Base-by-base conservation (phyloP, 2,329 filamentous ascomycete species). In the Fusarium sambucinum region DNA sequence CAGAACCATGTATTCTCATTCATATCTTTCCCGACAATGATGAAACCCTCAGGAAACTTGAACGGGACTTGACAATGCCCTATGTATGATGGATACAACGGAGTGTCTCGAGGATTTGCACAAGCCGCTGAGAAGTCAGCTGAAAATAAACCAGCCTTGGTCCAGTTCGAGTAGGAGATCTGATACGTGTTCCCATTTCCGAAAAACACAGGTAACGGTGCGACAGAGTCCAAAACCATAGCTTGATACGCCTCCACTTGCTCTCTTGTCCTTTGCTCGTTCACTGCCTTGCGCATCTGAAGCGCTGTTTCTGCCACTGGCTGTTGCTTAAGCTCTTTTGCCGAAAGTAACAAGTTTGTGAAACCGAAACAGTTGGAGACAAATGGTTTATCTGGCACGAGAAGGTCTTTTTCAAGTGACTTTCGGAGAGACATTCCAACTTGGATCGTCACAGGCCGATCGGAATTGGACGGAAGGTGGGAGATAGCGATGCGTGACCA, bases 1-100 rank as follows among this genome's bases (percentile, higher is more conserved):
- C 64, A 68, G 3, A 69, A 27, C 64, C 66, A 65, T 0, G 60
- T 62, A 14, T 68, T 69, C 5, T 58, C 41, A 5, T 25, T 52
- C 2, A 51, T 53, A 11, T 69, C 59, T 6, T 68, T 65, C 0
- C 66, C 59, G 0, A 68, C 56, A 8, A 68, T 55, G 0, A 68
- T 60, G 1, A 68, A 68, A 0, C 63, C 65, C 16, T 68, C 65
- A 0, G 65, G 52, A 16, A 47, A 47, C 30, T 55, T 55, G 5
- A 55, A 55, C 0, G 52, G 52, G 2, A 55, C 30, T 2, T 55
- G 52, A 4, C 21, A 29, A 21, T 55, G 52, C 0, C 40, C 14
- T 0, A 55, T 55, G 3, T 55, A 55, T 3, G 52, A 55, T 1
- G 52, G 9, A 29, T 55, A 37, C 4, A 47, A 17, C 1, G 52